Base-by-base conservation (phyloP, 352 stramenopile species). In the Albugo laibachii region DNA sequence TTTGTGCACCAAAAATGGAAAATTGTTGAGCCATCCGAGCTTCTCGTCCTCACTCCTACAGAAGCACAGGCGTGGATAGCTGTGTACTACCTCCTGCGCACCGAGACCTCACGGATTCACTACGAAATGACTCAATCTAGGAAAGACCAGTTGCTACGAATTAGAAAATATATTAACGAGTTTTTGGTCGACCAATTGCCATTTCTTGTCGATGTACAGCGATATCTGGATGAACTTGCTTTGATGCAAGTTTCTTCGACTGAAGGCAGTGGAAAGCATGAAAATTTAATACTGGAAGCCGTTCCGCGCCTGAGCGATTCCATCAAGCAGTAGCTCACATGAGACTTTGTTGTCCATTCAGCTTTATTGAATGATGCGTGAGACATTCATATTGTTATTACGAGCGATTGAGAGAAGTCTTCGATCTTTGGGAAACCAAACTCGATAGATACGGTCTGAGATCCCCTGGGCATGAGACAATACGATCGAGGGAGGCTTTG, bases 111-210 rank as follows among this genome's bases (percentile, higher is more conserved):
- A 8, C 79, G 92, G 11, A 82, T 95, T 56, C 69, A 94, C 31
- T 98, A 98, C 59, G 77, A 93, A 41, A 63, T 97, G 19, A 97
- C 95, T 31, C 78, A 83, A 47, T 97, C 89, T 50, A 77, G 93
- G 39, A 97, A 97, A 48, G 69, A 87, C 36, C 74, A 93, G 44
- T 60, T 98, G 12, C 63, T 98, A 24, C 75, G 92, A 44, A 60
- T 96, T 16, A 79, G 92, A 41, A 96, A 95, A 63, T 98, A 96
- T 61, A 47, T 98, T 24, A 95, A 96, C 51, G 83, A 97, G 20
- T 45, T 95, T 8, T 55, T 98, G 13, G 47, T 97, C 1, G 93
- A 98, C 52, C 93, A 98, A 53, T 58, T 98, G 8, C 93, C 93
- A 16, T 58, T 98, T n/a, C 75, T 98, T 11, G 54, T 66, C 8